A percentile compares a stretch with the other conserved stretches of the same genome.
phyloP scores from a whole-genome alignment of 352 stramenopile genomes.

The Phytophthora idaei region DNA sequence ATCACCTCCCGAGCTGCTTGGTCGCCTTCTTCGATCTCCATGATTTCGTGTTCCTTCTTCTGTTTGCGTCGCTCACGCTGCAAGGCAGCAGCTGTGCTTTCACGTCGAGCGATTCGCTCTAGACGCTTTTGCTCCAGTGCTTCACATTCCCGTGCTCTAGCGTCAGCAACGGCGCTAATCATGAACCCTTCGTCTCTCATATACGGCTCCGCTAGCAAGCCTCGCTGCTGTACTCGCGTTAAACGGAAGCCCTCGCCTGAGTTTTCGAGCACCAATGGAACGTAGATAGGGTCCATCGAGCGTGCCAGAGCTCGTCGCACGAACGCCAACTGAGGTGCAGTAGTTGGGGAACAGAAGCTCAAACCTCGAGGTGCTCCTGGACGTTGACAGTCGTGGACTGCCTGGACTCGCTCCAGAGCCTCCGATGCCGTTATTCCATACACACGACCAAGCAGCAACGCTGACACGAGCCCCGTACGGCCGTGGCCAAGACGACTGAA shows the following conservation, averaged over 20 bases:
- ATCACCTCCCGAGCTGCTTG: constrained; percentile 13
- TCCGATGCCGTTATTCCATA: constrained; percentile 67
- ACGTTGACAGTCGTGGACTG: constrained; percentile 69
- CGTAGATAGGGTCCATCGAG: constrained; percentile 74
- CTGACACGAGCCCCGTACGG: constrained; percentile 68
- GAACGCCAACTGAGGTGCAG: constrained; percentile 46
- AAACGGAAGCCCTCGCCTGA: constrained; percentile 36
- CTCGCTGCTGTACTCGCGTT: constrained; percentile 59
- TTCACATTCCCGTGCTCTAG: constrained; percentile 29
- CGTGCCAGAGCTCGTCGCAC: constrained; percentile 50
- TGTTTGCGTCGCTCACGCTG: constrained; percentile 35
- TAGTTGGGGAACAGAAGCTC: constrained; percentile 58
- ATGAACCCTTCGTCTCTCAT: constrained; percentile 64
- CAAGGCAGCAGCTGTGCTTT: constrained; percentile 46
- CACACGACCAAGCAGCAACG: constrained; percentile 70
- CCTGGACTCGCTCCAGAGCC: constrained; percentile 67
- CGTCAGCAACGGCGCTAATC: constrained; percentile 45
- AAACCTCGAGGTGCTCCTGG: constrained; percentile 20
- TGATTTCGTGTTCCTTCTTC: constrained; percentile 15
- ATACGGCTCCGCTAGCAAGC: constrained; percentile 52
- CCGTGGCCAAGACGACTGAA: constrained; percentile 79
- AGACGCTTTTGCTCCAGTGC: constrained; percentile 33
- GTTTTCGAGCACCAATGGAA: constrained; percentile 59
- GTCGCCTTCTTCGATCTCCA: constrained; percentile 36
- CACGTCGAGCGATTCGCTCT: constrained; percentile 52